These are phyloP conservation scores for Diddensiella transvaalensis DNA, from an alignment of 805 yeast species.

Conservation along the genomic window DNA sequence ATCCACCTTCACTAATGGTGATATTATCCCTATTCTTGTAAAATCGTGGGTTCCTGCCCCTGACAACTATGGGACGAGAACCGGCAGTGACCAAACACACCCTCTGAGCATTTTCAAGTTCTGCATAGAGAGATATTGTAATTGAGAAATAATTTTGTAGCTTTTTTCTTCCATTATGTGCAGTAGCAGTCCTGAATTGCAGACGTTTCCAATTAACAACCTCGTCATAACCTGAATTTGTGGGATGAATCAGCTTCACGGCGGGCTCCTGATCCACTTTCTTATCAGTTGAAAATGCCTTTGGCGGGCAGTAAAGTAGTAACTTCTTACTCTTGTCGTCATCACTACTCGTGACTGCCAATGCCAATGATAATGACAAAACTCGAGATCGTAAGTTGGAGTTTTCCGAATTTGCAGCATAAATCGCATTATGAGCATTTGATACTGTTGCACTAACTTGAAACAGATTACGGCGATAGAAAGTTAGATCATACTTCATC, in stretches of 20 bases:
- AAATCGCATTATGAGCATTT: slow-evolving; percentile 27
- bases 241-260: slow-evolving; percentile 24
- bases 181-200: slow-evolving; percentile 33
- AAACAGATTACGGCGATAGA: slow-evolving; percentile 28
- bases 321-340: slow-evolving; percentile 19
- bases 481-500: slow-evolving; percentile 25
- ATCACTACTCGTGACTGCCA: slow-evolving; percentile 22
- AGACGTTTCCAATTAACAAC: slow-evolving; percentile 33
- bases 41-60: slow-evolving; percentile 62
- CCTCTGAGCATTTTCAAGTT: slow-evolving; percentile 28
- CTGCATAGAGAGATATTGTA: slow-evolving; percentile 23
- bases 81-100: slow-evolving; percentile 22
- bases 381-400: slow-evolving; percentile 21
- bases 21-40: slow-evolving; percentile 52
- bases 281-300: slow-evolving; percentile 13
- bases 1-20: slow-evolving; percentile 29
- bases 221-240: slow-evolving; percentile 26
- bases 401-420: slow-evolving; percentile 24
- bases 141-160: slow-evolving; percentile 25
- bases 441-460: slow-evolving; percentile 26
- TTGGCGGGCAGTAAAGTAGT: slow-evolving; percentile 26
- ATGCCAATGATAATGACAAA: slow-evolving; percentile 26
- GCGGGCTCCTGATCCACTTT: slow-evolving; percentile 24
- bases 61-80: slow-evolving; percentile 49
- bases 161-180: slow-evolving; percentile 31